Conservation (phyloP, 169 alveolate species). For the Eimeria maxima region DNA sequence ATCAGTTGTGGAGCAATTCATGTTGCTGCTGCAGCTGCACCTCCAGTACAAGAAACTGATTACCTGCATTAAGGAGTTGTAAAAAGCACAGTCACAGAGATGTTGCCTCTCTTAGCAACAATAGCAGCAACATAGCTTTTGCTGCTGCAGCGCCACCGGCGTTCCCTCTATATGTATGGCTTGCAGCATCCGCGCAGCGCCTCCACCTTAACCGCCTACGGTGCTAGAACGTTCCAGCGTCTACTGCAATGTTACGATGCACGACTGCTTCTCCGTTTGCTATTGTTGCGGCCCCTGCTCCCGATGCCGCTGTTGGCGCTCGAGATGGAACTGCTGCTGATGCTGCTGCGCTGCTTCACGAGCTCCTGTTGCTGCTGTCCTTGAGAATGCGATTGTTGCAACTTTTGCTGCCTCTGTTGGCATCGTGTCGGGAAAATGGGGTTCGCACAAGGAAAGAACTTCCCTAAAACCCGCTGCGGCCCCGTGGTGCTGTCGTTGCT, state of each 20-base stretch:
- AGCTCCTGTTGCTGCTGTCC: slow-evolving; percentile 34
- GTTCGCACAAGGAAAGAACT: not conserved
- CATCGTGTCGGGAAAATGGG: not conserved
- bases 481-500: not conserved
- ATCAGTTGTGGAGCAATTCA: not conserved
- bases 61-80: not conserved
- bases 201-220: not conserved
- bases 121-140: not conserved
- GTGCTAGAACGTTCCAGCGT: not conserved
- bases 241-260: not conserved
- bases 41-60: not conserved
- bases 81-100: not conserved
- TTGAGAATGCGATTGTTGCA: slow-evolving; percentile 25
- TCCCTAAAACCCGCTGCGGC: not conserved
- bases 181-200: not conserved
- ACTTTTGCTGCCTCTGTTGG: not conserved
- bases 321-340: not conserved
- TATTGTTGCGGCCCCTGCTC: not conserved
- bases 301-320: not conserved
- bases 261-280: not conserved
- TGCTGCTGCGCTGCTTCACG: slow-evolving; percentile 36
- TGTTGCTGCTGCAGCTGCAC: not conserved
- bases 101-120: not conserved
- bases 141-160: not conserved
- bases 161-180: not conserved